These are phyloP conservation scores for Fusarium camptoceras DNA, from an alignment of 2,329 filamentous ascomycete species.

Conservation along the genomic window DNA sequence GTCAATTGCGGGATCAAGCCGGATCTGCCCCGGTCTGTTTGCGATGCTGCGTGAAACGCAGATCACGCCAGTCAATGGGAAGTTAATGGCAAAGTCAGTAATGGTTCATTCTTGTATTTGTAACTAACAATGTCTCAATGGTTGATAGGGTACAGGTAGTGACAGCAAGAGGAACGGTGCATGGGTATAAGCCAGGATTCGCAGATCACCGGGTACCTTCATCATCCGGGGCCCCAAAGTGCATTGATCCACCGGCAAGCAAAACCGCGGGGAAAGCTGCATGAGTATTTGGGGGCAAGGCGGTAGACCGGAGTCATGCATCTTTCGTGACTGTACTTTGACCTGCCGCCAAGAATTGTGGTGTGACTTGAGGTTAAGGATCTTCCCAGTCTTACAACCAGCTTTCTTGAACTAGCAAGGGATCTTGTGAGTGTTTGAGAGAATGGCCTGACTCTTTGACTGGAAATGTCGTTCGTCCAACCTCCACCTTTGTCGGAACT, in stretches of 20 bases:
- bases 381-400: slow-evolving; percentile 24
- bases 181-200: slow-evolving; percentile 27
- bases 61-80: neutral
- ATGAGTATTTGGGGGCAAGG: slow-evolving; percentile 24
- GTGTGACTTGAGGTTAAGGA: slow-evolving; percentile 27
- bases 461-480: slow-evolving; percentile 49
- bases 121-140: neutral
- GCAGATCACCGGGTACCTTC: slow-evolving; percentile 7
- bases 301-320: neutral
- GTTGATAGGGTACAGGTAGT: slow-evolving; percentile 1
- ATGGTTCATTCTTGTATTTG: neutral
- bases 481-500: slow-evolving; percentile 47
- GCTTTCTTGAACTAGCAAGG: slow-evolving; percentile 19
- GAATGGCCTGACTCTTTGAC: slow-evolving; percentile 5
- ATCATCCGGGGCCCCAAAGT: slow-evolving; percentile 34
- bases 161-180: slow-evolving; percentile 22
- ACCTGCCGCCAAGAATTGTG: slow-evolving; percentile 29
- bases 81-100: too few relatives aligned
- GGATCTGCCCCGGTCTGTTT: slow-evolving; percentile 18
- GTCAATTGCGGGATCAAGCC: slow-evolving; percentile 16
- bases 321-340: neutral
- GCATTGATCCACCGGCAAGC: slow-evolving; percentile 3
- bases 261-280: slow-evolving; percentile 24
- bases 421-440: slow-evolving; percentile 1
- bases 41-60: neutral